phyloP scores from a whole-genome alignment of 2,329 filamentous ascomycete species.

The Fusarium siculi region DNA sequence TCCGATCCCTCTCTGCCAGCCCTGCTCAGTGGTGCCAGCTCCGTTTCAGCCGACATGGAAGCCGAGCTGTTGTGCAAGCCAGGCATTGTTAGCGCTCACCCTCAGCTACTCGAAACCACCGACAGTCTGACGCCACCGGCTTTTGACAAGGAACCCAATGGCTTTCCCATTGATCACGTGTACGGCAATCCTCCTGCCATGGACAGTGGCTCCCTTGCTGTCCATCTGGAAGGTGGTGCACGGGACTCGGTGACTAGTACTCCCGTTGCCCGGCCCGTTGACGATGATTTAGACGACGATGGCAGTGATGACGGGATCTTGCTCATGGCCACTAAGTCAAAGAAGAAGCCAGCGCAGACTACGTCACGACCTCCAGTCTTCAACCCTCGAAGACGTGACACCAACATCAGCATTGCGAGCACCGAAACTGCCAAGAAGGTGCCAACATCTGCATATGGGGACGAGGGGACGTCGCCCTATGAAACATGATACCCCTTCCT shows the following conservation, averaged over 20 bases:
- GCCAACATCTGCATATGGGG: constrained; percentile 48
- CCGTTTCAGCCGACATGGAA: constrained; percentile 71
- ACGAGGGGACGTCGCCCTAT: constrained; percentile 43
- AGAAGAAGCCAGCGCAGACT: constrained; percentile 53
- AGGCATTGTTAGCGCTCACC: constrained; percentile 54
- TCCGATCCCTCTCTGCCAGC: constrained; percentile 73
- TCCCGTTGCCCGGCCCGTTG: constrained; percentile 43
- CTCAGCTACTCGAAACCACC: constrained; percentile 61
- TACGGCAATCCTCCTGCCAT: constrained; percentile 49
- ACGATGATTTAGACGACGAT: constrained; percentile 60
- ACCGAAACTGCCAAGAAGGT: constrained; percentile 73
- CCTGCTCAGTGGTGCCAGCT: constrained; percentile 71
- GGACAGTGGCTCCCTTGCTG: constrained; percentile 46
- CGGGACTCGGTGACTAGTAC: constrained; percentile 42
- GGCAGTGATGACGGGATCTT: constrained; percentile 67
- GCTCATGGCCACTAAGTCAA: constrained; percentile 64
- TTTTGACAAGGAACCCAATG: constrained; percentile 58
- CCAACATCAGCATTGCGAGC: constrained; percentile 69
- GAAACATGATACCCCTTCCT: constrained; percentile 43
- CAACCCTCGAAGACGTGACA: constrained; percentile 63
- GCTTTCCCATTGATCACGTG: constrained; percentile 59
- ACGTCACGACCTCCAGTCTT: constrained; percentile 44
- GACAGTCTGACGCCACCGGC: constrained; percentile 67
- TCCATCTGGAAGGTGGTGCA: constrained; percentile 42
- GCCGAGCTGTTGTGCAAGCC: constrained; percentile 67